phyloP scores from a whole-genome alignment of 225 moss, liverwort and hornwort genomes.

The Lunularia cruciata region DNA sequence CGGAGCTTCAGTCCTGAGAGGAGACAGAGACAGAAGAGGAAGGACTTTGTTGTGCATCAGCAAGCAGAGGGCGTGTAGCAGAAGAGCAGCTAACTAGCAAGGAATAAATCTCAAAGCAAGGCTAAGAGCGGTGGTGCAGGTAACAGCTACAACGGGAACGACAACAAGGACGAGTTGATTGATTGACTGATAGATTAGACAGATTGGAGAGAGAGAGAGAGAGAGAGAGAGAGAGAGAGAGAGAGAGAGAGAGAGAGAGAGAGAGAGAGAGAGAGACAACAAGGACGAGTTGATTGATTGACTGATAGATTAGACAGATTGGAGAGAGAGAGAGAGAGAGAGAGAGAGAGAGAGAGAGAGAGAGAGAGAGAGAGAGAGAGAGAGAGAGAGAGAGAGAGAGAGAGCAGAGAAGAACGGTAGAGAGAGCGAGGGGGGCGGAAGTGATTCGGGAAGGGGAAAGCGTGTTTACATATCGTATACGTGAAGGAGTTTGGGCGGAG shows the following conservation, averaged over 20 bases:
- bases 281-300: slow-evolving; percentile 3
- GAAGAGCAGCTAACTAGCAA: slow-evolving; percentile 2
- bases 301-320: background rate
- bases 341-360: background rate
- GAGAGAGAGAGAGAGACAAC: no score
- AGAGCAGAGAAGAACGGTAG: background rate
- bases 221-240: background rate
- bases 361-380: background rate
- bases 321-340: background rate
- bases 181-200: background rate
- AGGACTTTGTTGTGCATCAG: slow-evolving; percentile 6
- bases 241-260: background rate
- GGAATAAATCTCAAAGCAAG: background rate
- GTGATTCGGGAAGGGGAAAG: background rate
- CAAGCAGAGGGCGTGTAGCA: slow-evolving; percentile 14
- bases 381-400: background rate
- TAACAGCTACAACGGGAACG: no score
- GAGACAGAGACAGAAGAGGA: slow-evolving; percentile 16
- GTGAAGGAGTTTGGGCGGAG: slow-evolving; percentile 5
- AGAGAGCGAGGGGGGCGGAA: background rate
- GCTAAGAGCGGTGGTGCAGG: slow-evolving; percentile 8
- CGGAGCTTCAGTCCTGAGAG: background rate
- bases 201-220: background rate
- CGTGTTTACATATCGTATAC: background rate
- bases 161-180: slow-evolving; percentile 8